These are phyloP conservation scores for Fusarium robinianum DNA, from an alignment of 2,329 filamentous ascomycete genomes.

Conservation along the genomic window DNA sequence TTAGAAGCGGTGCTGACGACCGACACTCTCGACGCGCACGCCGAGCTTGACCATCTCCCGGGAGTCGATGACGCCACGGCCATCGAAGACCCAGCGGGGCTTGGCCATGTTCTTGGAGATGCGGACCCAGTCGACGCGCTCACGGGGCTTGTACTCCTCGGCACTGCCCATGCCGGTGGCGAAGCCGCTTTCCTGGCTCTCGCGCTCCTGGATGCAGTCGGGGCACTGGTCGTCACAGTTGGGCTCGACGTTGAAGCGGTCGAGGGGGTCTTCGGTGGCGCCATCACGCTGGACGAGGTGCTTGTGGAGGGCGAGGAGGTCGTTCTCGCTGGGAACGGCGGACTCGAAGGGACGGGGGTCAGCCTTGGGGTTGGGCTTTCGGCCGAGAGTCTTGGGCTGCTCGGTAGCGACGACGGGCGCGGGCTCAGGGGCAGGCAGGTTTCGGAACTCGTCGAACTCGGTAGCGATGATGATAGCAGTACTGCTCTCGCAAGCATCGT, in stretches of 20 bases:
- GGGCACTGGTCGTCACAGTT: constrained; percentile 52
- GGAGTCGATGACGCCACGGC: constrained; percentile 57
- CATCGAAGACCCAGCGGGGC: constrained; percentile 62
- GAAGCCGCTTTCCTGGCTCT: constrained; percentile 45
- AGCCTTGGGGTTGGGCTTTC: constrained; percentile 46
- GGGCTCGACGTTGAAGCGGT: constrained; percentile 51
- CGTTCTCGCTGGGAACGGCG: constrained; percentile 46
- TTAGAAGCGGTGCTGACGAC: constrained; percentile 51
- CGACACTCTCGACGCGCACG: constrained; percentile 57
- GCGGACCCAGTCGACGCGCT: constrained; percentile 56
- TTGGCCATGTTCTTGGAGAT: constrained; percentile 55
- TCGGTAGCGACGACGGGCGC: constrained; percentile 34
- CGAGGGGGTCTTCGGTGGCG: constrained; percentile 49
- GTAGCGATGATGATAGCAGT: constrained; percentile 60
- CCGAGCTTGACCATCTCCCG: constrained; percentile 54
- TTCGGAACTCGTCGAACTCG: constrained; percentile 60
- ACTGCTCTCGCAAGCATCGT: constrained; percentile 54
- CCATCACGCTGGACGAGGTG: constrained; percentile 45
- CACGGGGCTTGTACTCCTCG: constrained; percentile 53
- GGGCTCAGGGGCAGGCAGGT: constrained; percentile 43
- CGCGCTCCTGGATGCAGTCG: constrained; percentile 52
- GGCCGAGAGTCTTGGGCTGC: constrained; percentile 40
- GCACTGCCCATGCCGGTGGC: constrained; percentile 49
- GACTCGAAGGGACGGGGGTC: constrained; percentile 54
- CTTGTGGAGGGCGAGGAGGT: constrained; percentile 54